Conservation (phyloP, 305 asterid genomes). For the Rubia tinctorum region DNA sequence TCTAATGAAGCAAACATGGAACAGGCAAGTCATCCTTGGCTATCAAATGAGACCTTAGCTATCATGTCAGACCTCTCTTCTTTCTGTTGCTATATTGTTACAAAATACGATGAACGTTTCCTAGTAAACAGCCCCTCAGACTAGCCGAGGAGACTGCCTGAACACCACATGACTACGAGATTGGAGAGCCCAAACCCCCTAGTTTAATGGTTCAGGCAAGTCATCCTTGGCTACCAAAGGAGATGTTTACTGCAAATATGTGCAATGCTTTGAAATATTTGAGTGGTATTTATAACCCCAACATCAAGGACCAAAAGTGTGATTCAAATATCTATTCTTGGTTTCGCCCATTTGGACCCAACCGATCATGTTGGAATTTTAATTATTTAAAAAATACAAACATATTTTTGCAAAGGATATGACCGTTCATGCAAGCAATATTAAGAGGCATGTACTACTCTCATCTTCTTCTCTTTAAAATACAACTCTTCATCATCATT, state of each 20-base stretch:
- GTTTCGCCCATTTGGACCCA: not conserved
- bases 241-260: not conserved
- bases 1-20: not conserved
- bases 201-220: slow-evolving; percentile 2
- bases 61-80: slow-evolving; percentile 47
- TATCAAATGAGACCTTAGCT: slow-evolving; percentile 43
- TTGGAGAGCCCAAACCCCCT: not conserved
- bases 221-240: slow-evolving; percentile 12
- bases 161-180: not conserved
- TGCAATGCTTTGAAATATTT: not conserved
- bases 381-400: too few relatives aligned
- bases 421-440: not conserved
- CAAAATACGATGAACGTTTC: not conserved
- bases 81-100: too few relatives aligned
- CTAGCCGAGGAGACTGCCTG: slow-evolving; percentile 8
- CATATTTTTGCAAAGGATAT: not conserved
- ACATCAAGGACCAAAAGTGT: not conserved
- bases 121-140: not conserved
- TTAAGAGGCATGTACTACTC: too few relatives aligned
- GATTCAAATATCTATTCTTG: not conserved
- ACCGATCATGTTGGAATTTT: not conserved
- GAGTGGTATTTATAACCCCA: not conserved
- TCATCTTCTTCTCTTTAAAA: too few relatives aligned
- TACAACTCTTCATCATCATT: too few relatives aligned
- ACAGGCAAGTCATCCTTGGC: slow-evolving; percentile 90